phyloP scores from a whole-genome alignment of 345 rosid species.

The Boechera divaricarpa region DNA sequence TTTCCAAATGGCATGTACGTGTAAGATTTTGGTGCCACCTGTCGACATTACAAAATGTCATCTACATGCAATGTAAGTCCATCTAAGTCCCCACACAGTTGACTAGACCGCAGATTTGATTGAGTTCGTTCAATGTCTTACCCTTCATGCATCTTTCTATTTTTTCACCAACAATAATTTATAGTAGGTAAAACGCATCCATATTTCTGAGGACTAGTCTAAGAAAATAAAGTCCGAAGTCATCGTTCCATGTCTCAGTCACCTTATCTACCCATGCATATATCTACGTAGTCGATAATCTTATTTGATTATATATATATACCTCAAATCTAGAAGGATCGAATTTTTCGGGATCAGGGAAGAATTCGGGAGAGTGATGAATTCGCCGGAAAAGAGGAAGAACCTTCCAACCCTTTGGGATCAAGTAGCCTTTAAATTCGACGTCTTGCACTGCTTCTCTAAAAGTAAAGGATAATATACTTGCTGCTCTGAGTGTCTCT shows the following conservation, averaged over 20 bases:
- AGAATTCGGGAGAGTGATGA: conserved; percentile 75
- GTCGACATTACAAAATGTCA: conserved; percentile 53
- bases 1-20: conserved; percentile 93
- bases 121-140: not conserved
- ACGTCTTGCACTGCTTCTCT: conserved; percentile 93
- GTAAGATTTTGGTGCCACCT: conserved; percentile 82
- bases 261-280: not conserved
- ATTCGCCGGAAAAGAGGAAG: conserved; percentile 91
- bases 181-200: not conserved
- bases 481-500: conserved; percentile 90
- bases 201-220: too few species aligned
- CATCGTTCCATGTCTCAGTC: conserved; percentile 6
- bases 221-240: not conserved
- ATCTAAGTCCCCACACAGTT: conserved; percentile 30
- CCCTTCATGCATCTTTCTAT: conserved; percentile 2
- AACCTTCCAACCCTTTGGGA: conserved; percentile 97
- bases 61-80: conserved; percentile 41
- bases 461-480: conserved; percentile 87
- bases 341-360: conserved; percentile 78
- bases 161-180: not conserved
- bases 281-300: conserved; percentile 1
- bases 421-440: conserved; percentile 74
- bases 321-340: conserved; percentile 96
- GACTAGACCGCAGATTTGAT: conserved; percentile 32
- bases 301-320: not conserved